Evolutionary conservation across 352 stramenopile species (phyloP), one percentile per base, ranked within the genome.

Genomic region (Thalassiosira livingstoniorum): DNA sequence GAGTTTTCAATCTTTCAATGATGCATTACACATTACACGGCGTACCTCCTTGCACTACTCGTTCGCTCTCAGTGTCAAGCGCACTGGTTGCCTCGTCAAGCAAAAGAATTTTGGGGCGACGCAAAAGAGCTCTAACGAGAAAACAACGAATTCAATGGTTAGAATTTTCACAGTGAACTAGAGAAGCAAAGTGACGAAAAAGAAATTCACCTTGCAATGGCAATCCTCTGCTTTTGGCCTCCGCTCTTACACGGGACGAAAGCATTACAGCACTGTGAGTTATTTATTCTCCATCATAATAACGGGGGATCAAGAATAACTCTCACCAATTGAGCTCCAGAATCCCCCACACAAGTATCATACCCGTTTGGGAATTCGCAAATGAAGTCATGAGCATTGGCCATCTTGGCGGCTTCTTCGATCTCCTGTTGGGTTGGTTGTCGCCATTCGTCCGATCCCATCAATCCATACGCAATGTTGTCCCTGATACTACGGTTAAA

Each of bases 381-480:
- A 68, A 98, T 97, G 71, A 98, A 98, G 31, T 92, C 87, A 75
- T 96, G 96, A 0, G 96, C 95, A 82, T 97, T 97, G 7, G 96
- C 95, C 67, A 94, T 90, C 62, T 90, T 91, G 7, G 95, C 92
- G 21, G 80, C 88, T 34, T 87, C 82, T 47, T 96, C 85, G n/a
- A 97, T 91, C 13, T 97, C 64, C 45, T 84, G 77, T 53, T 85
- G 45, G 5, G 75, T 87, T 10, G 47, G 47, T 58, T 15, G 5
- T 58, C 27, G 4, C 11, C 11, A 58, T 29, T 4, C 21, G 10
- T 11, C n/a, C 29, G 70, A 67, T 45, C 34, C 69, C 29, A 57
- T 42, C 2, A 29, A 47, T 31, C 77, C 81, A 69, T 71, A 72
- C 1, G 43, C 68, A 69, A 98, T 95, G 76, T 98, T 98, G 21